Percentiles rank a stretch among this genome's conserved stretches.
phyloP scores from a whole-genome alignment of 805 yeast genomes.

The Schwanniomyces occidentalis region DNA sequence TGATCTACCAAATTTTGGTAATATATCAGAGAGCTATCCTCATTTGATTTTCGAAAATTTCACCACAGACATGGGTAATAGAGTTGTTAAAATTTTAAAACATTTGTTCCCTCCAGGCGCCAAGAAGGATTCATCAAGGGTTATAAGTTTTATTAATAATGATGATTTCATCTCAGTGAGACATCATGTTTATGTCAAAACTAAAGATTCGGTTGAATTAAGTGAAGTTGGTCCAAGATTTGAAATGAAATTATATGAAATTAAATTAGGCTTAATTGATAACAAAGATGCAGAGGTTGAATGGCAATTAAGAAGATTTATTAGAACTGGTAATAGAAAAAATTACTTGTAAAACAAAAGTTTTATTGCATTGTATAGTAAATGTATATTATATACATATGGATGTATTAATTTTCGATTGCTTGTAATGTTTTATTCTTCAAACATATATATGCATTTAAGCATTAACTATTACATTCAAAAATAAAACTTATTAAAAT shows the following conservation, averaged over 20 bases:
- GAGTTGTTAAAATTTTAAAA: conserved; percentile 78
- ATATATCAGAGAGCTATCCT: conserved; percentile 88
- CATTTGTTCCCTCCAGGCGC: conserved; percentile 97
- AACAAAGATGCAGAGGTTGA: conserved; percentile 97
- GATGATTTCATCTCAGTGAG: conserved; percentile 93
- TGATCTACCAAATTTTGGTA: conserved; percentile 83
- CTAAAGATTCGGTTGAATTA: conserved; percentile 84
- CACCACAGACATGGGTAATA: conserved; percentile 72
- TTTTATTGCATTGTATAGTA: no score
- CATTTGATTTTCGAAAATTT: conserved; percentile 93
- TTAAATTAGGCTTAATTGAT: conserved; percentile 86
- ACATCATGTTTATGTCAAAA: conserved; percentile 90
- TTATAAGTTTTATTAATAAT: conserved; percentile 86
- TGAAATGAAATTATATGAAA: conserved; percentile 90
- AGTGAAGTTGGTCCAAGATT: conserved; percentile 99
- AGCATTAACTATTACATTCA: no score
- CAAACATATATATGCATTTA: no score
- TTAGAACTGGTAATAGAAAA: conserved; percentile 93
- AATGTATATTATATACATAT: no score
- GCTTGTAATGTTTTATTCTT: no score
- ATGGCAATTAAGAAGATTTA: conserved; percentile 91
- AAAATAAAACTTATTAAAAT: no score
- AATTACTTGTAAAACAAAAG: conserved; percentile 62
- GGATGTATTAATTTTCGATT: no score
- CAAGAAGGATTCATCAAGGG: conserved; percentile 83